Evolutionary conservation across 495 filamentous ascomycete species (phyloP).

Genomic region (Aspergillus diversus): DNA sequence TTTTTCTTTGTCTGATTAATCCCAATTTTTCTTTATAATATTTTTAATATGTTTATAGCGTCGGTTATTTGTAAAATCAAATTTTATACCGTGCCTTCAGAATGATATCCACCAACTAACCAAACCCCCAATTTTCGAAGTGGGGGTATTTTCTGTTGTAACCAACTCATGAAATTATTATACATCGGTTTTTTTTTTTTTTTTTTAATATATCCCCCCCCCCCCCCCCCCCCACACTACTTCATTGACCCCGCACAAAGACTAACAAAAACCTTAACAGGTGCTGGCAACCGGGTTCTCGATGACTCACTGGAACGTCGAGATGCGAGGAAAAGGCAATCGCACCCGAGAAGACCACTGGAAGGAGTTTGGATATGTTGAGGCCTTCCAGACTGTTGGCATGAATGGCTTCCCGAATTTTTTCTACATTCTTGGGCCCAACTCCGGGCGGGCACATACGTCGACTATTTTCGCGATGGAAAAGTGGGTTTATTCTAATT

Average conservation of each 20-base stretch:
- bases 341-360: conserved; percentile 17
- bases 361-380: conserved; percentile 15
- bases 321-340: conserved; percentile 4
- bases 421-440: conserved; percentile 25
- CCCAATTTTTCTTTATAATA: too few species aligned
- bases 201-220: neutral
- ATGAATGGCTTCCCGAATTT: conserved; percentile 29
- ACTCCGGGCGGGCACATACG: conserved; percentile 24
- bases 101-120: too few species aligned
- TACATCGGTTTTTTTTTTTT: too few species aligned
- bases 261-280: neutral
- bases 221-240: neutral
- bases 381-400: conserved; percentile 20
- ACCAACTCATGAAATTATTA: too few species aligned
- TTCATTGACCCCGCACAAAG: neutral
- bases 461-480: conserved; percentile 7
- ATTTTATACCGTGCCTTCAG: too few species aligned
- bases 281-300: conserved; percentile 23
- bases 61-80: too few species aligned
- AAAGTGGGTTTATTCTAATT: neutral
- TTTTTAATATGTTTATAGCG: too few species aligned
- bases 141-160: too few species aligned
- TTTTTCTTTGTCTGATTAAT: neutral
- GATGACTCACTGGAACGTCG: conserved; percentile 16
- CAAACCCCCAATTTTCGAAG: too few species aligned